These are phyloP conservation scores for Apiospora pterosperma DNA, from an alignment of 2,329 filamentous ascomycete species.

Conservation along the genomic window DNA sequence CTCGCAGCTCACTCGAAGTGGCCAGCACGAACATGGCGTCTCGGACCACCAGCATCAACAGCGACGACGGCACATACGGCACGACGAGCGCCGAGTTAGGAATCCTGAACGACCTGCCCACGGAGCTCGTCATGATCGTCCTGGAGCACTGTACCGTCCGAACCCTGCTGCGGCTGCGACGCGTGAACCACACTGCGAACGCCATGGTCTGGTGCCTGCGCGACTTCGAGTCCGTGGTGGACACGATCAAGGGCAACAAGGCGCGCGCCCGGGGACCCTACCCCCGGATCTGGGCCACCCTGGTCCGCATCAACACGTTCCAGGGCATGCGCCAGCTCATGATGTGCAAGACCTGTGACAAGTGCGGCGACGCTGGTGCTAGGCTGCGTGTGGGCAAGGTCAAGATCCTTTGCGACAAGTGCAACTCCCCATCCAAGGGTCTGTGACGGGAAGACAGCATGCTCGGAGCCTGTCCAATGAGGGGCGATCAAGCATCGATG, in stretches of 20 bases:
- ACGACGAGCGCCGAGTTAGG: conserved; percentile 9
- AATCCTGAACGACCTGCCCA: conserved; percentile 14
- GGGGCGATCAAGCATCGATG: too few species aligned
- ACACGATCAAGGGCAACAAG: conserved; percentile 11
- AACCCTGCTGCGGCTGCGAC: conserved; percentile 14
- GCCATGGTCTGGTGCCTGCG: conserved; percentile 10
- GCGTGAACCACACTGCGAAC: conserved; percentile 12
- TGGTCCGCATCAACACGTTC: conserved; percentile 16
- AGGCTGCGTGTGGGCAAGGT: conserved; percentile 15
- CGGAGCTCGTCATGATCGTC: conserved; percentile 17
- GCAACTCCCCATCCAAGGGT: background rate
- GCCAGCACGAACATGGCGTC: background rate
- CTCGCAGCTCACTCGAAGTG: background rate
- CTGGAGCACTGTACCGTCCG: conserved; percentile 15
- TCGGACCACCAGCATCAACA: background rate
- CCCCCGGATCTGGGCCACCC: conserved; percentile 12
- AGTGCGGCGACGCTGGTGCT: conserved; percentile 9
- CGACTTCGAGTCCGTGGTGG: conserved; percentile 11
- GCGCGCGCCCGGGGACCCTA: conserved; percentile 12
- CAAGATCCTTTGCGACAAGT: conserved; percentile 17
- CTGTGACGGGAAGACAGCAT: background rate
- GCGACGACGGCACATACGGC: background rate
- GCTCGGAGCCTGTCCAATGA: background rate
- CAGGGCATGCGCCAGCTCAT: conserved; percentile 12
- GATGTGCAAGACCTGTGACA: conserved; percentile 14